Base-by-base conservation (phyloP, 1,139 yeast species). In the Suhomyces anneliseae region DNA sequence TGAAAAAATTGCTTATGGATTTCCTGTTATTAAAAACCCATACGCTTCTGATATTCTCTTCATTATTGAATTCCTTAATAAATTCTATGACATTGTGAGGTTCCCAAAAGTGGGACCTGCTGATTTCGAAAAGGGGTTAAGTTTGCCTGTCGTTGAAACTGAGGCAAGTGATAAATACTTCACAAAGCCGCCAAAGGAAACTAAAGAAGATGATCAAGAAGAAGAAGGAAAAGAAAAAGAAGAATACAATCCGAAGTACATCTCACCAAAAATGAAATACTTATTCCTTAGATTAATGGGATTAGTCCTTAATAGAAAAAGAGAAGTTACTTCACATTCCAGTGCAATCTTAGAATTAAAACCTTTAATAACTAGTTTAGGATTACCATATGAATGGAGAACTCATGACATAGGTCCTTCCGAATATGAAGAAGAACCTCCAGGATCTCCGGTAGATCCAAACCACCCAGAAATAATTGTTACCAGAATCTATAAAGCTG, bases 111-210 rank as follows among this genome's bases (percentile, higher is more conserved):
- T 78, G 9, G 71, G 75, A 0, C 82, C 83, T 10, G 77, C 73
- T 49, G 81, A 77, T 54, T 65, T 81, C 33, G 84, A 80, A 54
- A 59, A 64, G 24, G 85, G 84, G 0, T 61, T 80, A 38, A 68
- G 77, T 27, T 59, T 79, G 35, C 65, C 68, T 10, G 7, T 27
- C 10, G 24, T 37, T 1, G 15, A 34, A 2, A 27, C 44, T 8
- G 34, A 36, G 5, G 36, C 34, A 7, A 38, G 39, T 27, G 36
- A 37, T 6, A 44, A 39, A 27, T 42, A 36, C 26, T 19, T 9
- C 9, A 9, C 24, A 10, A 38, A 40, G 34, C 15, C 34, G 1
- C 26, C 11, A 7, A 12, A 7, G 6, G 14, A 24, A 8, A 8
- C 14, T 8, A n/a, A 14, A 19, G 32, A 11, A 2, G 38, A 36